These are phyloP conservation scores for Ogataea glucozyma DNA, from an alignment of 805 yeast species.

Conservation along the genomic window DNA sequence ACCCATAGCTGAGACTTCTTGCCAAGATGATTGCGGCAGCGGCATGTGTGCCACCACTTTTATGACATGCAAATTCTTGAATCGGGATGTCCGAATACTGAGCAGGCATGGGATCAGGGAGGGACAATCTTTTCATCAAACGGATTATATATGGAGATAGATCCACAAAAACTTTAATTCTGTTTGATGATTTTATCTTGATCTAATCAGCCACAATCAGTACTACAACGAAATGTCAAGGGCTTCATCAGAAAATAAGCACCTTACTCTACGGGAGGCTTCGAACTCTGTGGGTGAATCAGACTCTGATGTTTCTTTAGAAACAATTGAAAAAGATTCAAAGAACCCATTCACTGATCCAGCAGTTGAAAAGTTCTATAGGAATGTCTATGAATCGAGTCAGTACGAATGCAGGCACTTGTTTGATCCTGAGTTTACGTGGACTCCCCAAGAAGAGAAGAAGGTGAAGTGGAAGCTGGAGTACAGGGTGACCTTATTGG, in stretches of 20 bases:
- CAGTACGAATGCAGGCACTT: conserved; percentile 55
- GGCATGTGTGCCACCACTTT: no score
- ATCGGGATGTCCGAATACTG: no score
- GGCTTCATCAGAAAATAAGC: not conserved
- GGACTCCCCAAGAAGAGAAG: conserved; percentile 56
- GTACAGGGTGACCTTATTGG: conserved; percentile 55
- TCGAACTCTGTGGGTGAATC: not conserved
- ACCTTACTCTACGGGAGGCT: not conserved
- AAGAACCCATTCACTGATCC: conserved; percentile 47
- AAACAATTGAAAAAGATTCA: not conserved
- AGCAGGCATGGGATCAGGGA: no score
- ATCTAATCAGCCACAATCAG: not conserved
- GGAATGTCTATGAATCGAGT: conserved; percentile 45
- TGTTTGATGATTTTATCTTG: not conserved
- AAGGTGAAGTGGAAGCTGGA: conserved; percentile 53
- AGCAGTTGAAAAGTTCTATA: conserved; percentile 46
- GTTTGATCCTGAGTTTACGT: conserved; percentile 58
- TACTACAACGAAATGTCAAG: not conserved
- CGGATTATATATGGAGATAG: not conserved
- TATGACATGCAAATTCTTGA: no score
- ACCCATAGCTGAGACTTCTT: no score
- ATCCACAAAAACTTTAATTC: not conserved
- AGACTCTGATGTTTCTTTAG: not conserved
- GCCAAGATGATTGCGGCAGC: no score
- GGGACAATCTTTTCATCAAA: no score